Evolutionary conservation across 257 asterid species (phyloP), one percentile per base, ranked within the genome.

Genomic region (Primulina tabacum): DNA sequence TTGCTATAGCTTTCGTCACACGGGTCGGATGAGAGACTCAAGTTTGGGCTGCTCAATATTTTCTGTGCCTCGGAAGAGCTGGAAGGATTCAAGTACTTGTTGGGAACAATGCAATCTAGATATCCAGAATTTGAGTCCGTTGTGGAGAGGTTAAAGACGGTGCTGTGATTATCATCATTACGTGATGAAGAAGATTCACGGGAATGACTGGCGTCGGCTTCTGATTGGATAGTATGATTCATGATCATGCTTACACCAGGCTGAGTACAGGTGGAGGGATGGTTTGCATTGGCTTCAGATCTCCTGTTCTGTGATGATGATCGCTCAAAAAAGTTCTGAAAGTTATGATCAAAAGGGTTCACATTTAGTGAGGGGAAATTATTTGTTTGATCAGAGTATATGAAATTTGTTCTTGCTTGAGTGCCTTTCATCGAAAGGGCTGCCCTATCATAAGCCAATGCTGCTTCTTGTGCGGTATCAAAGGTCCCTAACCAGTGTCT

Each of bases 401-500:
- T 83, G 71, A 93, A 93, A 16, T 93, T 93, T 14, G 99, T 93
- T 55, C 90, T 81, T 56, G 99, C 96, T 78, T 87, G 96, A 7
- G 86, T 79, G 68, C 97, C 97, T 60, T 89, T 93, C 83, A 93
- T 90, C 33, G 94, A 85, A 6, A 93, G 92, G 24, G 99, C 97
- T 9, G 99, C 99, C 66, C 95, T 81, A 30, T 93, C 99, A 72
- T 93, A 93, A 32, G 99, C 99, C 73, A 93, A 77, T 59, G 99
- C 99, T 0, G 99, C 99, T 72, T 93, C 99, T 65, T 93, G 97
- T 29, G 99, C 96, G 26, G 99, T 89, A 73, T 93, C 99, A 66
- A 89, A 93, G 0, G 99, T 93, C 0, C 97, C 99, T 1, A 93
- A 88, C 97, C 99, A 93, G 65, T 93, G 97, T 30, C 97, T 72